Percentiles rank a stretch among this genome's conserved stretches.
These are phyloP conservation scores for Cyphellophora attinorum DNA, from an alignment of 2,329 filamentous ascomycete species.

Conservation along the genomic window DNA sequence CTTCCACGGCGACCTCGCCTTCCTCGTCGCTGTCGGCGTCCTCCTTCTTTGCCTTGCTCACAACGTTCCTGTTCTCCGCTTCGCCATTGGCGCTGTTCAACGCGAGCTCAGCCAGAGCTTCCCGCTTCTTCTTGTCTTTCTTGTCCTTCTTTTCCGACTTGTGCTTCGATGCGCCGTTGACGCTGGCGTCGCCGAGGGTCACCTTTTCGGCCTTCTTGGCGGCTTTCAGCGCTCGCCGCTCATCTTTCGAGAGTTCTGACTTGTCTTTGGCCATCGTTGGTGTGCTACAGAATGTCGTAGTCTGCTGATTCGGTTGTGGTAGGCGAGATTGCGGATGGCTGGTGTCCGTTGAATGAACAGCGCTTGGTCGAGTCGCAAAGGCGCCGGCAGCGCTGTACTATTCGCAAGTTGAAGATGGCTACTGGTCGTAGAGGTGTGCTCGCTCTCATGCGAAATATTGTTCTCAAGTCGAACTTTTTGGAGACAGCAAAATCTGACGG, in stretches of 20 bases:
- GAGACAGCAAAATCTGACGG: too few relatives aligned
- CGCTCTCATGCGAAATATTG: too few relatives aligned
- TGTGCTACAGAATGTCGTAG: neutral
- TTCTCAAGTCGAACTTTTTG: too few relatives aligned
- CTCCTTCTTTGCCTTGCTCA: conserved; percentile 11
- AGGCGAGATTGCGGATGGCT: too few relatives aligned
- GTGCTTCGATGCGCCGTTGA: conserved; percentile 9
- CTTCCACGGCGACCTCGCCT: too few relatives aligned
- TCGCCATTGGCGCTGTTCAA: conserved; percentile 7
- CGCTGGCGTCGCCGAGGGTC: conserved; percentile 6
- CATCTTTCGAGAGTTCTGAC: conserved; percentile 17
- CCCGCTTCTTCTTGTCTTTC: conserved; percentile 16
- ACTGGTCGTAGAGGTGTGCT: too few relatives aligned
- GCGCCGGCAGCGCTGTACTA: too few relatives aligned
- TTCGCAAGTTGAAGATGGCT: too few relatives aligned
- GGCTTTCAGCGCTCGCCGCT: conserved; percentile 35
- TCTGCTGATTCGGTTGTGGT: neutral
- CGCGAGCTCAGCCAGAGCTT: conserved; percentile 8
- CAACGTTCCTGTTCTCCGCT: conserved; percentile 6
- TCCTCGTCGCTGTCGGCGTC: conserved; percentile 4
- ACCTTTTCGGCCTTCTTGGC: conserved; percentile 28
- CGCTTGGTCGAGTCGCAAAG: too few relatives aligned
- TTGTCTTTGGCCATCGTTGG: conserved; percentile 21
- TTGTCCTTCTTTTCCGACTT: conserved; percentile 40
- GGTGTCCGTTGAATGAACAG: conserved; percentile 10